Conservation (phyloP, 2,329 filamentous ascomycete species). For the Microcyclospora pomicola region DNA sequence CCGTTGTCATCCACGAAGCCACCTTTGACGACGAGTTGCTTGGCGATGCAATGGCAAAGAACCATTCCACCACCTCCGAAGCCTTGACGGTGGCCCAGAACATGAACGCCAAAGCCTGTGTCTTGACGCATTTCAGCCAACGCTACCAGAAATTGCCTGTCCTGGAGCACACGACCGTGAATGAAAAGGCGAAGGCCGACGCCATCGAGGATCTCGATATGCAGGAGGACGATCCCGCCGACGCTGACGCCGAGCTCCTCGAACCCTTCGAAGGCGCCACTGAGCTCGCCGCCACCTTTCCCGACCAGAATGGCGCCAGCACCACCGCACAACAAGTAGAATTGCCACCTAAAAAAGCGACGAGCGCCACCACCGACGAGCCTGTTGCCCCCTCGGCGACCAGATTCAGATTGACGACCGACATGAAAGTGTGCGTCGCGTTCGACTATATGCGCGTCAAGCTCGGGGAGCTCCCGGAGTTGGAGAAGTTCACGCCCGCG, state of each 20-base stretch:
- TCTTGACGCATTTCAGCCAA: slow-evolving; percentile 93
- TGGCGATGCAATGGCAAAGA: slow-evolving; percentile 71
- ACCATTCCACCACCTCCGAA: slow-evolving; percentile 78
- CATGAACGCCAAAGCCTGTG: slow-evolving; percentile 67
- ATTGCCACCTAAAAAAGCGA: slow-evolving; percentile 7
- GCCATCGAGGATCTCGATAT: slow-evolving; percentile 3
- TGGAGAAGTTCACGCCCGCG: slow-evolving; percentile 49
- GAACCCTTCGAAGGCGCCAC: slow-evolving; percentile 10
- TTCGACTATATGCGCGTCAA: slow-evolving; percentile 69
- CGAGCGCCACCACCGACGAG: slow-evolving; percentile 6
- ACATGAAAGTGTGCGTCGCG: slow-evolving; percentile 55
- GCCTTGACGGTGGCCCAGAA: slow-evolving; percentile 60
- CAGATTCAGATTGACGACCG: slow-evolving; percentile 28
- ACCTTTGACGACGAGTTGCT: slow-evolving; percentile 82
- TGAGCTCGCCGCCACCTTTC: slow-evolving; percentile 11
- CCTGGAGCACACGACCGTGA: slow-evolving; percentile 28
- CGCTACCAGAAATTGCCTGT: slow-evolving; percentile 67
- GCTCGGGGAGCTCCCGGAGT: slow-evolving; percentile 54
- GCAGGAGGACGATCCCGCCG: slow-evolving; percentile 8
- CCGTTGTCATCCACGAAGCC: slow-evolving; percentile 84
- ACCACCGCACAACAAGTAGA: slow-evolving; percentile 8
- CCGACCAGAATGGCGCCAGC: slow-evolving; percentile 8
- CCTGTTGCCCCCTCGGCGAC: slow-evolving; percentile 10
- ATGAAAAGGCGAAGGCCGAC: slow-evolving; percentile 5
- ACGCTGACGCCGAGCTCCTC: slow-evolving; percentile 13